Percentiles rank a stretch among this genome's conserved stretches.
Conservation (phyloP, 169 alveolate genomes). For the Plasmodium cynomolgi region DNA sequence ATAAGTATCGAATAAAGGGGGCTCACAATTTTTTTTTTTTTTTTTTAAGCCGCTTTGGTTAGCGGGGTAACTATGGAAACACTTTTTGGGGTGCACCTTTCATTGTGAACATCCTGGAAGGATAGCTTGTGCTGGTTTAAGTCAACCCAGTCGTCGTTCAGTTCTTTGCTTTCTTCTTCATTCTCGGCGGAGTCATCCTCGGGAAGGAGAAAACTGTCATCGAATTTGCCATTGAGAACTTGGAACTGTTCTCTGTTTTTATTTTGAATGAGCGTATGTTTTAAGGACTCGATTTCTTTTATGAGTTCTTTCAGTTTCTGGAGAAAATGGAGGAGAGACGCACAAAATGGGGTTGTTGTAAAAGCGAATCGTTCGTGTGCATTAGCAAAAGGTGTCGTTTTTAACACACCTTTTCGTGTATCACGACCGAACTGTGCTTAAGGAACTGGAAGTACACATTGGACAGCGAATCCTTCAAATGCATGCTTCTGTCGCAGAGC, state of each 20-base stretch:
- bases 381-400: not conserved
- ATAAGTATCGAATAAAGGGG: not conserved
- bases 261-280: slow-evolving; percentile 38
- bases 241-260: not conserved
- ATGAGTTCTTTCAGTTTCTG: slow-evolving; percentile 70
- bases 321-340: not conserved
- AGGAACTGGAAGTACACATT: slow-evolving; percentile 52
- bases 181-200: slow-evolving; percentile 1
- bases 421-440: slow-evolving; percentile 61
- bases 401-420: slow-evolving; percentile 48
- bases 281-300: slow-evolving; percentile 60
- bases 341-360: not conserved
- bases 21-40: not conserved
- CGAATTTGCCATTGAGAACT: not conserved
- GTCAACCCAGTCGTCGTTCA: slow-evolving; percentile 3
- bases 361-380: not conserved
- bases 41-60: not conserved
- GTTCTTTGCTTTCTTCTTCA: slow-evolving; percentile 25
- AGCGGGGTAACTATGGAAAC: not conserved
- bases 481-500: slow-evolving; percentile 14
- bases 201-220: slow-evolving; percentile 44
- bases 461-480: slow-evolving; percentile 38
- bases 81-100: slow-evolving; percentile 23
- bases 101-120: slow-evolving; percentile 43
- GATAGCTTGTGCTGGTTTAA: slow-evolving; percentile 38